Evolutionary conservation across 2,329 filamentous ascomycete genomes (phyloP).

Genomic region (Colletotrichum liaoningense): DNA sequence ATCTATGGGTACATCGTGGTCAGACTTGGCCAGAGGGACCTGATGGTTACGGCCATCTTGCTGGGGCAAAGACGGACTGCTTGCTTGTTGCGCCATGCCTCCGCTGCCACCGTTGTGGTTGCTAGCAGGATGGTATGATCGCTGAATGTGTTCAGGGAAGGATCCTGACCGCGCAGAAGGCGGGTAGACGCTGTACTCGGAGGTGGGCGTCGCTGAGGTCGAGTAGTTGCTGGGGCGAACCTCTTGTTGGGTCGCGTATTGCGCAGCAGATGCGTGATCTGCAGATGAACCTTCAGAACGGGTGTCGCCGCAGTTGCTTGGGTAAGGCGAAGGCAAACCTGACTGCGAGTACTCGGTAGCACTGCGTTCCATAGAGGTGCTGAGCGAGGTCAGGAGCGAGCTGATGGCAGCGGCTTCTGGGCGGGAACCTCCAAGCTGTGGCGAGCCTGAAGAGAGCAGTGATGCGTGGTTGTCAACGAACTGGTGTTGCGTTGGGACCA

Average conservation of each 20-base stretch:
- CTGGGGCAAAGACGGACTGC: slow-evolving; percentile 95
- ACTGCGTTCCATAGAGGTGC: slow-evolving; percentile 68
- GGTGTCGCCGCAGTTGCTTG: slow-evolving; percentile 73
- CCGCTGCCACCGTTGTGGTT: slow-evolving; percentile 79
- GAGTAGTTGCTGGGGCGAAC: slow-evolving; percentile 78
- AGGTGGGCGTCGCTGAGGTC: slow-evolving; percentile 84
- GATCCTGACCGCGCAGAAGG: slow-evolving; percentile 81
- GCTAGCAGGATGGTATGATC: slow-evolving; percentile 83
- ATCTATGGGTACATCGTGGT: slow-evolving; percentile 99
- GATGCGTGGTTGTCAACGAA: slow-evolving; percentile 46
- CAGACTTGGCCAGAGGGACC: slow-evolving; percentile 86
- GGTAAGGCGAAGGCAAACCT: slow-evolving; percentile 85
- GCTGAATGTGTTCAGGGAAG: slow-evolving; percentile 89
- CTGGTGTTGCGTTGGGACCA: slow-evolving; percentile 46
- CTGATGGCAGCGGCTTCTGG: slow-evolving; percentile 43
- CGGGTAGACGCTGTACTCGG: slow-evolving; percentile 87
- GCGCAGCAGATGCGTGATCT: slow-evolving; percentile 95
- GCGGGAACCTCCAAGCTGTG: slow-evolving; percentile 41
- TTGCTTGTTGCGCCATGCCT: slow-evolving; percentile 96
- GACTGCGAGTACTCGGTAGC: slow-evolving; percentile 84
- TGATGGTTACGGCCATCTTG: slow-evolving; percentile 85
- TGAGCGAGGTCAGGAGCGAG: slow-evolving; percentile 43
- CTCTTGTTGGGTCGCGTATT: slow-evolving; percentile 87
- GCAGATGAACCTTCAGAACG: slow-evolving; percentile 87
- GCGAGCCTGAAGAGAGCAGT: slow-evolving; percentile 41